These are phyloP conservation scores for Nidularia pulvinata DNA, from an alignment of 768 basidiomycete species.

Conservation along the genomic window DNA sequence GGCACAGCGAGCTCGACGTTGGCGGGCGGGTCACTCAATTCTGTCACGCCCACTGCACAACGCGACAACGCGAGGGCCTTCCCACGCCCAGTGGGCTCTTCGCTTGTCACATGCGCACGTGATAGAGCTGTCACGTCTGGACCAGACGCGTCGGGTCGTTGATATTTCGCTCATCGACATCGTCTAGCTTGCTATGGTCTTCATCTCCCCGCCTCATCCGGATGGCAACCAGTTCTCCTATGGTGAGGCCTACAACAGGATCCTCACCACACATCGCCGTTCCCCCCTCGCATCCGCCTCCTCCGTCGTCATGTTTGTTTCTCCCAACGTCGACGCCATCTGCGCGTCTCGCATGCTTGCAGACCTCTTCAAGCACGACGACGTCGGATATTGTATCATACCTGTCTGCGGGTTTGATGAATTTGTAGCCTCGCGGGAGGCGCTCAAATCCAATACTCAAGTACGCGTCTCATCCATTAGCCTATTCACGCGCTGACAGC, in stretches of 20 bases:
- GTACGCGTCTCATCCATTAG: conserved; percentile 34
- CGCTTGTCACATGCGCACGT: too few relatives aligned
- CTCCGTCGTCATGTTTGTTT: conserved; percentile 83
- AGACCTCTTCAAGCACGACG: conserved; percentile 90
- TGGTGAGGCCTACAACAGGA: conserved; percentile 68
- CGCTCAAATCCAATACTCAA: conserved; percentile 66
- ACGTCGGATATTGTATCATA: conserved; percentile 86
- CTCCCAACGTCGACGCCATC: conserved; percentile 90
- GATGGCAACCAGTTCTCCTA: conserved; percentile 66
- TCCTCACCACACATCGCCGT: conserved; percentile 70
- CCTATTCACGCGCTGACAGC: background rate
- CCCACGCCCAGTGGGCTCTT: too few relatives aligned
- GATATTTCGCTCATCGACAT: too few relatives aligned
- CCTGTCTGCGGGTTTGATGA: conserved; percentile 88
- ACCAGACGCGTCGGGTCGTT: too few relatives aligned
- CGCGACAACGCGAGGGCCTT: too few relatives aligned
- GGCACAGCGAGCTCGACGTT: too few relatives aligned
- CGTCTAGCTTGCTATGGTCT: conserved; percentile 53
- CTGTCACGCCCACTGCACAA: too few relatives aligned
- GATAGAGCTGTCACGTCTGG: too few relatives aligned
- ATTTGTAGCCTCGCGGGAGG: conserved; percentile 62
- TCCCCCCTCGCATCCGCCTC: conserved; percentile 79
- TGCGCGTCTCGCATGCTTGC: conserved; percentile 92
- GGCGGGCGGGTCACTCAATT: too few relatives aligned
- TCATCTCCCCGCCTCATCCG: conserved; percentile 70